Base-by-base conservation (phyloP, 2,329 filamentous ascomycete species). In the Graphilbum fragrans region DNA sequence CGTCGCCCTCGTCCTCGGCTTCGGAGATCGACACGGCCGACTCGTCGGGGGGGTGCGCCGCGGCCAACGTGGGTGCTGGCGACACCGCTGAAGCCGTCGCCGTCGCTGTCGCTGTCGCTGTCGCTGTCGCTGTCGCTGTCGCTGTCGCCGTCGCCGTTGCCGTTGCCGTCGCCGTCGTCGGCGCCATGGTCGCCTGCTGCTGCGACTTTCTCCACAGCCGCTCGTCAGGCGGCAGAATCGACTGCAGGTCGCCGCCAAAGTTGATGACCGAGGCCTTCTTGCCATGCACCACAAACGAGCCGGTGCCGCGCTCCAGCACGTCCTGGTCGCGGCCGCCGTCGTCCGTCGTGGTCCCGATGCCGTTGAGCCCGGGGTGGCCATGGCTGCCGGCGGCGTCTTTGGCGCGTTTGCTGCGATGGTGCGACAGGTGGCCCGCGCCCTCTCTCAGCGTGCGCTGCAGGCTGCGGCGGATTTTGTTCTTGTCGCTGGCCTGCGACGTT, bases 261-360 rank as follows among this genome's bases (percentile, higher is more conserved):
- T 86, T 93, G 50, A 98, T 86, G 42, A 98, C 85, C 1, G 87
- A 94, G 3, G 92, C 92, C 61, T 98, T 96, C 66, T 96, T 98
- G 46, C 92, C 90, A 55, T 98, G 92, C 4, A 98, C 80, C 4
- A 92, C 94, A 58, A 98, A 98, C 52, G 86, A 94, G 5, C 86
- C 86, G 12, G 84, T 77, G 12, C 82, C 82, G 37, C 92, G 78
- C 7, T 82, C 69, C 12, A 98, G 69, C 11, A 82, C 78, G 50
- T 86, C 82, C 31, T 55, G 45, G 55, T 82, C 65, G 62, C 72
- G 53, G 47, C 33, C 23, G 19, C 14, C 17, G 17, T 75, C 74
- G 27, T 76, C 73, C n/a, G n/a, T n/a, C n/a, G n/a, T n/a, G n/a
- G n/a, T n/a, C n/a, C n/a, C n/a, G n/a, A n/a, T n/a, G n/a, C n/a